Evolutionary conservation across 75 land plant genomes (phyloP).

Genomic region (Cryptomeria japonica): DNA sequence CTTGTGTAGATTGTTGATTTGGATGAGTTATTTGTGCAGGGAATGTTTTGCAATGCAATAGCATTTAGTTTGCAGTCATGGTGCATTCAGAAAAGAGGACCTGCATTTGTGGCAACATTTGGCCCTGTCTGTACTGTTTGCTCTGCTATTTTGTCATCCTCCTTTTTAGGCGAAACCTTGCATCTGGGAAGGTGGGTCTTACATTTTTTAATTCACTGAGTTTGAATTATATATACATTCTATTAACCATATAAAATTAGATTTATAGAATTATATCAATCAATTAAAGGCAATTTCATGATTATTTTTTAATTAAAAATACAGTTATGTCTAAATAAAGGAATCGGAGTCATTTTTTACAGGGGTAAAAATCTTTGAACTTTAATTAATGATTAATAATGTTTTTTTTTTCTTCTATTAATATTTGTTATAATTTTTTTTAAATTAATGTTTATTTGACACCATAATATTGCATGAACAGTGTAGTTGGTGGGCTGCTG

Average conservation of each 20-base stretch:
- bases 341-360: too few relatives aligned
- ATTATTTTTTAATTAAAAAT: too few relatives aligned
- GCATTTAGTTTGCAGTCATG: background rate
- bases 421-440: too few relatives aligned
- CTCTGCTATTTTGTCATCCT: background rate
- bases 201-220: background rate
- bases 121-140: background rate
- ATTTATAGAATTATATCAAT: too few relatives aligned
- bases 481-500: background rate
- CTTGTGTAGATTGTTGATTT: background rate
- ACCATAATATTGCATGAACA: background rate
- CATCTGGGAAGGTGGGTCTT: background rate
- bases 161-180: background rate
- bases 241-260: background rate
- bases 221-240: background rate
- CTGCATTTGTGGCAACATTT: background rate
- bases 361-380: too few relatives aligned
- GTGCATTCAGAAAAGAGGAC: constrained; percentile 4
- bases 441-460: too few relatives aligned
- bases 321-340: too few relatives aligned
- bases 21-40: background rate
- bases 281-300: too few relatives aligned
- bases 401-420: too few relatives aligned
- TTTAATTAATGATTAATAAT: too few relatives aligned
- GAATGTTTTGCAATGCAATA: background rate